Evolutionary conservation across 345 rosid genomes (phyloP).

Genomic region (Eucalyptus cladocalyx): DNA sequence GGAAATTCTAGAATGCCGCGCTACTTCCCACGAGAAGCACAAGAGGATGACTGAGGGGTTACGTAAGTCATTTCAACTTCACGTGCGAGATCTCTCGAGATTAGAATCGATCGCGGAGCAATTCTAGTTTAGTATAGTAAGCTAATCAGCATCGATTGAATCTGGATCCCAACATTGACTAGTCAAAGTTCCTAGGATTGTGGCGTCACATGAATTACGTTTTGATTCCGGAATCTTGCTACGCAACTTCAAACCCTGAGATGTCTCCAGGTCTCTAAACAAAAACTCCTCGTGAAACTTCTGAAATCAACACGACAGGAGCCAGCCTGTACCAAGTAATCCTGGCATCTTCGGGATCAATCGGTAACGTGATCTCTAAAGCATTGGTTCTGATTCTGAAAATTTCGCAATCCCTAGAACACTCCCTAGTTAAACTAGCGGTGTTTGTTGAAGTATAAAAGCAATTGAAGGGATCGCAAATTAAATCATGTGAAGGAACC

Average conservation of each 20-base stretch:
- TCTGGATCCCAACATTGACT: neutral
- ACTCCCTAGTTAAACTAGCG: neutral
- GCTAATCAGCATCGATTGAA: neutral
- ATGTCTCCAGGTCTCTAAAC: neutral
- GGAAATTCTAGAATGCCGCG: neutral
- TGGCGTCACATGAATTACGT: neutral
- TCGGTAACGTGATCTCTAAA: neutral
- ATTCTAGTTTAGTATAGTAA: neutral
- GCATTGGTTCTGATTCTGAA: neutral
- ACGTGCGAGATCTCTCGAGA: neutral
- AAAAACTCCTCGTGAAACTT: neutral
- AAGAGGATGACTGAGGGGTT: neutral
- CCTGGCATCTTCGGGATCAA: neutral
- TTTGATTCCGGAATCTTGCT: neutral
- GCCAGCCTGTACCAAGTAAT: neutral
- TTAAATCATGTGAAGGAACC: neutral
- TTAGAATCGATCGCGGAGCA: neutral
- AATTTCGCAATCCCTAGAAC: neutral
- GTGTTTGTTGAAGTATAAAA: neutral
- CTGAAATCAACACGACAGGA: neutral
- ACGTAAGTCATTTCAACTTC: neutral
- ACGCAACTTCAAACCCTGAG: neutral
- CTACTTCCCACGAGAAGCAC: neutral
- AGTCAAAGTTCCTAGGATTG: neutral
- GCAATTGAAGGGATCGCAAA: neutral